Conservation (phyloP, 176 grass and related monocot genomes). For the Zea mays region DNA sequence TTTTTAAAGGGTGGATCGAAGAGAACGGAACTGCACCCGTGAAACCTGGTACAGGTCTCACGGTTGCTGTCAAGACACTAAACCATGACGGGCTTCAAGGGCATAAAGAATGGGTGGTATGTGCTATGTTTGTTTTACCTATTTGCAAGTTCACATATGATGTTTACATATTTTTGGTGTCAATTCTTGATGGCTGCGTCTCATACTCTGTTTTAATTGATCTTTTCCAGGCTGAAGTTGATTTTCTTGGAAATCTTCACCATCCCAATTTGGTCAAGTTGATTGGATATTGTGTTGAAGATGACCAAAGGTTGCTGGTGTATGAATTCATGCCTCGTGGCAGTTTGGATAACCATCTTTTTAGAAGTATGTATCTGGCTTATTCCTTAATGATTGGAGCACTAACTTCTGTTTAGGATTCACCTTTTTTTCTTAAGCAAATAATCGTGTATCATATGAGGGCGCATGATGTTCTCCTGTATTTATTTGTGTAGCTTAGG, state of each 20-base stretch:
- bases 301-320: slow-evolving; percentile 86
- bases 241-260: slow-evolving; percentile 80
- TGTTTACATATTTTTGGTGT: slow-evolving; percentile 12
- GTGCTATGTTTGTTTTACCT: slow-evolving; percentile 27
- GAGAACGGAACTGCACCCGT: slow-evolving; percentile 85
- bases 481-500: neutral
- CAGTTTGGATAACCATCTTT: slow-evolving; percentile 86
- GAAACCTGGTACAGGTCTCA: slow-evolving; percentile 86
- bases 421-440: neutral
- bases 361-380: slow-evolving; percentile 68
- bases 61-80: slow-evolving; percentile 90
- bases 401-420: neutral
- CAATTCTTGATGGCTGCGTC: neutral
- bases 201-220: slow-evolving; percentile 10
- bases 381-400: slow-evolving; percentile 3
- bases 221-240: slow-evolving; percentile 71
- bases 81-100: slow-evolving; percentile 95
- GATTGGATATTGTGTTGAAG: slow-evolving; percentile 88
- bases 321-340: slow-evolving; percentile 92
- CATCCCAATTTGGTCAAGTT: slow-evolving; percentile 76
- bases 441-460: slow-evolving; percentile 4
- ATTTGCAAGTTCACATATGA: slow-evolving; percentile 10
- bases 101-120: slow-evolving; percentile 89
- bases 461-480: slow-evolving; percentile 5
- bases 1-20: slow-evolving; percentile 91